These are phyloP conservation scores for Phytophthora melonis DNA, from an alignment of 352 stramenopile species.

Conservation along the genomic window DNA sequence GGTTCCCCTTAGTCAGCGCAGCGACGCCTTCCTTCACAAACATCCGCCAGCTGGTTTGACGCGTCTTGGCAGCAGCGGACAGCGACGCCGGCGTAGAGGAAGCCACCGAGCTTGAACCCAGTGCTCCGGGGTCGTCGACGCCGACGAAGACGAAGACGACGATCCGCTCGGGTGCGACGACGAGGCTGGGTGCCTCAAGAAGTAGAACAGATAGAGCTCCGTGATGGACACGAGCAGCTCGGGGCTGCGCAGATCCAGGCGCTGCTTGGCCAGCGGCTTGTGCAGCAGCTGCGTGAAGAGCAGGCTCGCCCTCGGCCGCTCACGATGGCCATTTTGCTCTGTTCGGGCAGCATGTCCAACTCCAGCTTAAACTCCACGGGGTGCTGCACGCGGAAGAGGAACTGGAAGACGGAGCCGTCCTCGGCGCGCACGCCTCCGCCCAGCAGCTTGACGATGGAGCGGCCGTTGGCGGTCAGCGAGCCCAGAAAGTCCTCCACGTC, in stretches of 20 bases:
- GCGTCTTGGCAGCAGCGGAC: slow-evolving; percentile 60
- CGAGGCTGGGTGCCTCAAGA: slow-evolving; percentile 79
- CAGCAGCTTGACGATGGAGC: slow-evolving; percentile 66
- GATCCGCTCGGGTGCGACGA: slow-evolving; percentile 72
- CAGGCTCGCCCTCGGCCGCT: slow-evolving; percentile 66
- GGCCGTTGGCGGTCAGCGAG: slow-evolving; percentile 57
- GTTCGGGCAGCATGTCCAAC: slow-evolving; percentile 80
- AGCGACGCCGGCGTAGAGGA: slow-evolving; percentile 62
- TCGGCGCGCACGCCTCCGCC: slow-evolving; percentile 69
- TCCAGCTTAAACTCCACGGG: slow-evolving; percentile 86
- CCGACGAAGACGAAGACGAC: slow-evolving; percentile 5
- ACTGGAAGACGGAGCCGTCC: slow-evolving; percentile 81
- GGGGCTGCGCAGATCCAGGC: slow-evolving; percentile 75
- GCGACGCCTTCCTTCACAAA: slow-evolving; percentile 75
- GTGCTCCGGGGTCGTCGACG: slow-evolving; percentile 13
- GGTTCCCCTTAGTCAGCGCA: slow-evolving; percentile 74
- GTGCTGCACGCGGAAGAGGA: slow-evolving; percentile 80
- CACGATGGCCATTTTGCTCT: slow-evolving; percentile 84
- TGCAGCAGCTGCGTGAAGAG: slow-evolving; percentile 88
- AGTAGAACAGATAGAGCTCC: slow-evolving; percentile 88
- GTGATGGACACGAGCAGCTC: slow-evolving; percentile 88
- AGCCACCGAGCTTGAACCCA: slow-evolving; percentile 45
- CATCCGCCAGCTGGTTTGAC: slow-evolving; percentile 73
- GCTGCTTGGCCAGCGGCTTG: slow-evolving; percentile 83
- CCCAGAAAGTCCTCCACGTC: slow-evolving; percentile 66